Base-by-base conservation (phyloP, 2,329 filamentous ascomycete species). In the Mycogone perniciosa region DNA sequence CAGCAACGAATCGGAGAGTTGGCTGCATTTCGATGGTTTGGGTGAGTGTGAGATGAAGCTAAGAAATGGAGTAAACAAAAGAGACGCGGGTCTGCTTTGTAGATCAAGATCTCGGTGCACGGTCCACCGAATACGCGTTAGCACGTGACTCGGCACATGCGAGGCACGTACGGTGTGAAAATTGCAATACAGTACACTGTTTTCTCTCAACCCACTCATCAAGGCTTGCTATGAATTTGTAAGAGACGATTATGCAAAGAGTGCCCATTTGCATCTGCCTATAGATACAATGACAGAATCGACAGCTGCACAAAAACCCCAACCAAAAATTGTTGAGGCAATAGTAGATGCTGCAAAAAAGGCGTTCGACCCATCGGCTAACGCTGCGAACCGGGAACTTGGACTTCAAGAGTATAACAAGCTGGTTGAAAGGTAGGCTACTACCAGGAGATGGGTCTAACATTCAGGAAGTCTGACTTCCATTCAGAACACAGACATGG, bases 371-470 rank as follows among this genome's bases (percentile, higher is more conserved):
- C 76, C 78, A 2, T 66, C 63, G 4, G 56, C 60, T 8, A 63
- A 70, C 39, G 59, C 62, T 6, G 57, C 60, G 37, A 62, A 60
- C 7, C 68, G 68, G 40, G 60, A 68, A 49, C 62, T 63, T 3
- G 69, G 71, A 8, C 58, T 62, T 4, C 45, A 58, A 37, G 69
- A 73, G 46, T 77, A 79, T 43, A 64, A 73, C 40, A 63, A 70
- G n/a, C 63, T 80, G 41, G 66, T 81, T 31, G 67, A 74, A 48
- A 74, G 68, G 79, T 80, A 68, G 57, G 69, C 48, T 8, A n/a
- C 20, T 26, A 4, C 20, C 30, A 38, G 3, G 4, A 7, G 1
- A 30, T 13, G 8, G 50, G 7, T 4, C 43, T n/a, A 6, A 31
- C 5, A 57, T 51, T 11, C 8, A 33, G 7, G n/a, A 33, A 26